Conservation (phyloP, 495 filamentous ascomycete species). For the Penicillium bialowiezense region DNA sequence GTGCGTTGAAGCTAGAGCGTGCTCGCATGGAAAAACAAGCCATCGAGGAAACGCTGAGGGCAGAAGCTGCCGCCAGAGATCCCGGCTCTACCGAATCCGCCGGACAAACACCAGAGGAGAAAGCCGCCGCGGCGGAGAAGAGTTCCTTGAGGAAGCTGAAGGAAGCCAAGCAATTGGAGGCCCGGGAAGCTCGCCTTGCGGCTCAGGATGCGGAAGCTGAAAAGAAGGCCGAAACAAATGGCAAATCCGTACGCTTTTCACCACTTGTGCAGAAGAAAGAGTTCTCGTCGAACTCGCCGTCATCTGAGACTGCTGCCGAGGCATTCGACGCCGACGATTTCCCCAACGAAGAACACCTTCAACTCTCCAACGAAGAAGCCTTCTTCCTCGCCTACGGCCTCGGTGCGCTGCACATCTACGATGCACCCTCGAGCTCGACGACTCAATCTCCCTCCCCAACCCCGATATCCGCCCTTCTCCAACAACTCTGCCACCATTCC, state of each 20-base stretch:
- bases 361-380: slow-evolving; percentile 84
- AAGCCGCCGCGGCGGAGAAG: slow-evolving; percentile 25
- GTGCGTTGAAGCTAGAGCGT: slow-evolving; percentile 81
- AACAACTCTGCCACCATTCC: slow-evolving; percentile 63
- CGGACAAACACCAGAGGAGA: slow-evolving; percentile 13
- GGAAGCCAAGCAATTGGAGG: slow-evolving; percentile 33
- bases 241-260: slow-evolving; percentile 65
- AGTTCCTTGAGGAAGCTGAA: slow-evolving; percentile 43
- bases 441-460: slow-evolving; percentile 33
- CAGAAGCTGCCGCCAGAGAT: slow-evolving; percentile 52
- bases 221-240: slow-evolving; percentile 23
- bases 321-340: slow-evolving; percentile 40
- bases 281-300: slow-evolving; percentile 47
- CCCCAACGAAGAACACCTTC: slow-evolving; percentile 82
- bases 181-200: slow-evolving; percentile 16
- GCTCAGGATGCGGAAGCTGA: slow-evolving; percentile 13
- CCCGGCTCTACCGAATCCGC: slow-evolving; percentile 11
- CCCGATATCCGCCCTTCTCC: slow-evolving; percentile 49
- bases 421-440: slow-evolving; percentile 22
- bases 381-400: slow-evolving; percentile 87
- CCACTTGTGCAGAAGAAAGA: slow-evolving; percentile 57
- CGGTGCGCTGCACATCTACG: slow-evolving; percentile 67
- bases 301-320: slow-evolving; percentile 18
- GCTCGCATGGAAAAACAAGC: slow-evolving; percentile 79
- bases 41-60: slow-evolving; percentile 66